Conservation (phyloP, 768 basidiomycete genomes). For the Xerocomellus intermedius region DNA sequence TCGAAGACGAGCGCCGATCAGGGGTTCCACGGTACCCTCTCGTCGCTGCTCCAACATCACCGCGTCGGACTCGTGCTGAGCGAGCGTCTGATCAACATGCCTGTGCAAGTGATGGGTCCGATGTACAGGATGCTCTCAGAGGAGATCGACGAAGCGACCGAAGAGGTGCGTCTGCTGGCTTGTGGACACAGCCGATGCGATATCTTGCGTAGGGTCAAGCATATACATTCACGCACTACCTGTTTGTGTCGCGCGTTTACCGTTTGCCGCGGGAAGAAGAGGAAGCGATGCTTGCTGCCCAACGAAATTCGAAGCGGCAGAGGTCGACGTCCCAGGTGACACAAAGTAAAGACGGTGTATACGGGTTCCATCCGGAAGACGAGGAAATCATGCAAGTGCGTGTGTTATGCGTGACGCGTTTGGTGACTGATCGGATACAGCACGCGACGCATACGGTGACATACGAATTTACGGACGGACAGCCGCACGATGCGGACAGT, state of each 20-base stretch:
- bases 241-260: conserved; percentile 80
- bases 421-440: conserved; percentile 5
- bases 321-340: conserved; percentile 23
- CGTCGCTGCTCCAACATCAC: conserved; percentile 34
- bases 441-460: conserved; percentile 20
- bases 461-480: conserved; percentile 51
- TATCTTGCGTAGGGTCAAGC: conserved; percentile 47
- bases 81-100: conserved; percentile 93
- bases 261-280: conserved; percentile 71
- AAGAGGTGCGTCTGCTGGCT: conserved; percentile 49
- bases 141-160: conserved; percentile 73
- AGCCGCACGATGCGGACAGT: conserved; percentile 57
- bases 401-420: neutral
- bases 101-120: conserved; percentile 86
- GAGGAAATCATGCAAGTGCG: conserved; percentile 63
- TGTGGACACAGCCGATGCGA: neutral
- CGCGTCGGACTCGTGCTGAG: conserved; percentile 82
- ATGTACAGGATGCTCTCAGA: conserved; percentile 88
- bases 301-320: conserved; percentile 40
- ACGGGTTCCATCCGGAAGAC: conserved; percentile 87
- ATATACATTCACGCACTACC: conserved; percentile 68
- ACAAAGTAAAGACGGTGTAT: conserved; percentile 48
- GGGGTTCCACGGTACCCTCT: conserved; percentile 52
- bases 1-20: conserved; percentile 51
- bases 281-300: conserved; percentile 42